Base-by-base conservation (phyloP, 2,329 filamentous ascomycete species). In the Lanzia echinophila region DNA sequence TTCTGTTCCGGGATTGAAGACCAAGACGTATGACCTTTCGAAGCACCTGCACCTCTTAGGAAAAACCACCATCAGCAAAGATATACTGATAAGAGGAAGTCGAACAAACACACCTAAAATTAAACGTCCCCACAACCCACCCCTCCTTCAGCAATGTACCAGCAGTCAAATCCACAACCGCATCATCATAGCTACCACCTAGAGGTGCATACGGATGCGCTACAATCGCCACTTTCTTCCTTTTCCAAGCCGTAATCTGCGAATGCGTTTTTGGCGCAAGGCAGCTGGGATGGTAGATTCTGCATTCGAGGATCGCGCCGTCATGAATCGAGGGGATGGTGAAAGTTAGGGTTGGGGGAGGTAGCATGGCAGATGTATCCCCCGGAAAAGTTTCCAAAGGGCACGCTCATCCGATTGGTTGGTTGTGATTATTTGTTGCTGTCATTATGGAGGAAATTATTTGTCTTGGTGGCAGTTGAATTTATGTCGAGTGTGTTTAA, bases 151-250 rank as follows among this genome's bases (percentile, higher is more conserved):
- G 74, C 55, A 85, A 78, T 15, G 58, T 74, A 73, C 49, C 59
- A 0, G 80, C 82, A 2, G 87, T 71, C 8, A 82, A 74, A n/a
- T 81, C 76, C 1, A 97, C 86, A 0, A 96, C 77, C 0, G 81
- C 79, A 67, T 97, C 91, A 67, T 97, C 88, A 66, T 84, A 94
- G 68, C 76, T 84, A 5, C 92, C 94, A 4, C 94, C 94, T 49
- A 97, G 74, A 0, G 89, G 85, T 33, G 89, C 90, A 67, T 97
- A 97, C 0, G 94, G 92, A 69, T 97, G 94, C 12, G 91, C 91
- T 38, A 97, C 73, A 3, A 96, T 75, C 0, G 83, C 83, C 3
- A 76, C 81, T 56, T 70, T 75, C 55, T 68, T 73, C 45, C 56
- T 65, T 44, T 56, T 65, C 70, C 69, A 73, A 57, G 48, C 41